These are phyloP conservation scores for Bothriochloa decipiens DNA, from an alignment of 176 grass and related monocot species.

Conservation along the genomic window DNA sequence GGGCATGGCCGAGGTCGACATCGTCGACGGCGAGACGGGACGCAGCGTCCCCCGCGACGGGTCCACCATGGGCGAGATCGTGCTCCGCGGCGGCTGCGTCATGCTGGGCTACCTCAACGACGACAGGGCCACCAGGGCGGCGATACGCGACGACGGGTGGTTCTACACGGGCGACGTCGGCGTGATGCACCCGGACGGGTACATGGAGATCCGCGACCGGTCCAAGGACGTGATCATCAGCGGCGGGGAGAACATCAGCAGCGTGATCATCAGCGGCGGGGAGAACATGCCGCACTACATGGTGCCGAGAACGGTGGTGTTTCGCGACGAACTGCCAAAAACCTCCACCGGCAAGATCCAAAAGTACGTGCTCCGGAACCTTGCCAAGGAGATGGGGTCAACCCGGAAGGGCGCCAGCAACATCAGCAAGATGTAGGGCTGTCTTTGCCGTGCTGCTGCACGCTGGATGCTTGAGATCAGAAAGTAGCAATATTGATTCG, in stretches of 20 bases:
- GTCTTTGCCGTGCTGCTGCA: background rate
- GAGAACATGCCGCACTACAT: conserved; percentile 55
- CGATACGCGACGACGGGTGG: conserved; percentile 50
- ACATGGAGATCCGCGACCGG: conserved; percentile 76
- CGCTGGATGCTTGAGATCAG: background rate
- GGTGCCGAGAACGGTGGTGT: background rate
- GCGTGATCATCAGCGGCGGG: conserved; percentile 87
- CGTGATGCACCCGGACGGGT: conserved; percentile 81
- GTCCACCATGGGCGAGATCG: background rate
- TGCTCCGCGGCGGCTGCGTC: background rate
- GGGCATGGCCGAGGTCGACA: background rate
- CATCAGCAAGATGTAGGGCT: background rate
- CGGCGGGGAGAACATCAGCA: conserved; percentile 87
- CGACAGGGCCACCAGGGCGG: background rate
- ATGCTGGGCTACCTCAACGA: background rate
- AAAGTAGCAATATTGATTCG: too few species aligned
- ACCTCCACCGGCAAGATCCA: background rate
- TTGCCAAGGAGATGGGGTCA: background rate
- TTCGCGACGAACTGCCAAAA: background rate
- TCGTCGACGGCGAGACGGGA: background rate
- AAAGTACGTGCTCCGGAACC: background rate
- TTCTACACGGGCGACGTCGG: conserved; percentile 83
- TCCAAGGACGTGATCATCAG: conserved; percentile 93
- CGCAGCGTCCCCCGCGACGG: background rate
- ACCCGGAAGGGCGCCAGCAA: background rate